These are phyloP conservation scores for Euptelea pleiosperma DNA, from an alignment of 164 flowering plant species.

Conservation along the genomic window DNA sequence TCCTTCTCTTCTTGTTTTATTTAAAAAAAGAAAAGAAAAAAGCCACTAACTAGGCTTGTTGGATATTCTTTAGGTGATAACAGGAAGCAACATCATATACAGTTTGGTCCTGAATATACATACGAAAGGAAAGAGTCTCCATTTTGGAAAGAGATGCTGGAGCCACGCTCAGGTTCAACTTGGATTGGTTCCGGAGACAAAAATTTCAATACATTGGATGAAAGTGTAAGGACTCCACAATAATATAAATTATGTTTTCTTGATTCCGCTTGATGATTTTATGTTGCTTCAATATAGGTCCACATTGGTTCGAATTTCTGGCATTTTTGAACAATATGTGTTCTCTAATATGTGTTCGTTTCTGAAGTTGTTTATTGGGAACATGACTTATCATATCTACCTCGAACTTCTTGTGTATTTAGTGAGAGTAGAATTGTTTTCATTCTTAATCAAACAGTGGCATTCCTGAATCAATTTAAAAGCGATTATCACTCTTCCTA, in stretches of 20 bases:
- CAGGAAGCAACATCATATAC: constrained; percentile 23
- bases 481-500: neutral
- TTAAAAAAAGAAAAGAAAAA: neutral
- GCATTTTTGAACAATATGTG: too few species aligned
- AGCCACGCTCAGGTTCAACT: constrained; percentile 23
- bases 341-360: too few species aligned
- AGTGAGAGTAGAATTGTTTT: too few species aligned
- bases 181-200: constrained; percentile 23
- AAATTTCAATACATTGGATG: constrained; percentile 11
- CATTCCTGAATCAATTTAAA: neutral
- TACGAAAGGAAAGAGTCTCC: constrained; percentile 28
- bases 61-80: constrained; percentile 33
- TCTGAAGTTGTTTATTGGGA: too few species aligned
- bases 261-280: constrained; percentile 1
- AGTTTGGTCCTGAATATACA: constrained; percentile 11
- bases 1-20: neutral
- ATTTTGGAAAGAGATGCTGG: constrained; percentile 56
- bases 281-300: too few species aligned
- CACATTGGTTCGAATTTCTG: neutral
- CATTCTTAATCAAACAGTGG: neutral
- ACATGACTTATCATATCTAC: too few species aligned
- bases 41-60: neutral
- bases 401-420: too few species aligned
- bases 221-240: constrained; percentile 31
- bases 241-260: neutral